Evolutionary conservation across 768 basidiomycete species (phyloP).

Genomic region (Suillus hirtellus): DNA sequence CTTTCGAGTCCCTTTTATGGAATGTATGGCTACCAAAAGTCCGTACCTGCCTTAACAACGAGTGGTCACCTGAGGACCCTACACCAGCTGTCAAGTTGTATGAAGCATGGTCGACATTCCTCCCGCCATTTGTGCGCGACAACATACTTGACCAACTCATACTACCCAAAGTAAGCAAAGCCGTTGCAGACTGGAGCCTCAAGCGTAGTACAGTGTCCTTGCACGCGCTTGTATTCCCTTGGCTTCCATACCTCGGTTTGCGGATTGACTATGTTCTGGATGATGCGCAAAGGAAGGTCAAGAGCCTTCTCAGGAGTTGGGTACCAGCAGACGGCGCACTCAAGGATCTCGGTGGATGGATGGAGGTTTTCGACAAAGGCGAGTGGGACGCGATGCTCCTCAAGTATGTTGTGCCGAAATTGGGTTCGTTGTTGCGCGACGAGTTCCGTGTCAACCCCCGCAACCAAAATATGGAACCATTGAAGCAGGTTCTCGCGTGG

Average conservation of each 20-base stretch:
- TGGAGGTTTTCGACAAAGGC: slow-evolving; percentile 72
- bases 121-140: slow-evolving; percentile 90
- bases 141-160: slow-evolving; percentile 96
- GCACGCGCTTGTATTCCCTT: slow-evolving; percentile 88
- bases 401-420: slow-evolving; percentile 90
- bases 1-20: slow-evolving; percentile 94
- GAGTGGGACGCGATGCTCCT: slow-evolving; percentile 94
- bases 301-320: slow-evolving; percentile 78
- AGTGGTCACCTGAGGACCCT: slow-evolving; percentile 80
- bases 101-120: slow-evolving; percentile 83
- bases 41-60: slow-evolving; percentile 92
- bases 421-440: slow-evolving; percentile 77
- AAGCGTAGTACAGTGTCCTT: slow-evolving; percentile 59
- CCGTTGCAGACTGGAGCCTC: slow-evolving; percentile 82
- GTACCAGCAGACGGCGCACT: slow-evolving; percentile 69
- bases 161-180: slow-evolving; percentile 86
- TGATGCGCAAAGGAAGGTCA: slow-evolving; percentile 85
- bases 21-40: slow-evolving; percentile 94
- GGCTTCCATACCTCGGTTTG: slow-evolving; percentile 87
- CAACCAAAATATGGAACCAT: slow-evolving; percentile 82
- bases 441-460: slow-evolving; percentile 91
- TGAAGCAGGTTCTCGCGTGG: slow-evolving; percentile 81
- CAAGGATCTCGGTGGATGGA: slow-evolving; percentile 77
- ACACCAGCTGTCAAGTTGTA: slow-evolving; percentile 79
- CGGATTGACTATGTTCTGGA: slow-evolving; percentile 83